Conservation (phyloP, 495 filamentous ascomycete species). For the Delitschia confertaspora region DNA sequence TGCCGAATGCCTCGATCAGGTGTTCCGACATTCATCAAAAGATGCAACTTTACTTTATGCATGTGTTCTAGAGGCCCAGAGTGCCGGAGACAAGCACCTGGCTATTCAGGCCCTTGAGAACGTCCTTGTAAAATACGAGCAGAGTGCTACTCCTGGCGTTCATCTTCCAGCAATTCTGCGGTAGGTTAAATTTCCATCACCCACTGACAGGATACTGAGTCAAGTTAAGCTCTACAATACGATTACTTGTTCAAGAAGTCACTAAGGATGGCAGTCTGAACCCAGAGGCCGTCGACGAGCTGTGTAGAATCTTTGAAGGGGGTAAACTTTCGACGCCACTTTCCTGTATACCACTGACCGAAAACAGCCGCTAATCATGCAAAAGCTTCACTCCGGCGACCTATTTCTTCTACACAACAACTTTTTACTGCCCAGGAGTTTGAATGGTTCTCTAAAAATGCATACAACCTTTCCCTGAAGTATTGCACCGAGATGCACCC, state of each 20-base stretch:
- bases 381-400: slow-evolving; percentile 32
- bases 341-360: slow-evolving; percentile 3
- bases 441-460: slow-evolving; percentile 72
- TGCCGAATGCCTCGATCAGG: slow-evolving; percentile 44
- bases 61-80: slow-evolving; percentile 67
- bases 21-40: slow-evolving; percentile 42
- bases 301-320: slow-evolving; percentile 56
- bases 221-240: slow-evolving; percentile 42
- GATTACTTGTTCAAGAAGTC: slow-evolving; percentile 49
- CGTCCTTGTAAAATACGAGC: slow-evolving; percentile 49
- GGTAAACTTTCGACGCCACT: slow-evolving; percentile 37
- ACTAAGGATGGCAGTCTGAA: slow-evolving; percentile 13
- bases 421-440: slow-evolving; percentile 55
- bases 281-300: slow-evolving; percentile 28
- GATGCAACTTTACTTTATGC: slow-evolving; percentile 59
- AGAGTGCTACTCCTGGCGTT: slow-evolving; percentile 42
- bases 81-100: slow-evolving; percentile 49
- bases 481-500: slow-evolving; percentile 48
- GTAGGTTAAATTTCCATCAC: slow-evolving; percentile 22
- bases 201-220: slow-evolving; percentile 3
- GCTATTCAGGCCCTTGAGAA: slow-evolving; percentile 50
- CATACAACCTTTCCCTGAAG: slow-evolving; percentile 65
- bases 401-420: slow-evolving; percentile 26
- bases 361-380: slow-evolving; percentile 39
- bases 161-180: slow-evolving; percentile 62